phyloP scores from a whole-genome alignment of 2,329 filamentous ascomycete genomes.

The Diplocarpon rosae region DNA sequence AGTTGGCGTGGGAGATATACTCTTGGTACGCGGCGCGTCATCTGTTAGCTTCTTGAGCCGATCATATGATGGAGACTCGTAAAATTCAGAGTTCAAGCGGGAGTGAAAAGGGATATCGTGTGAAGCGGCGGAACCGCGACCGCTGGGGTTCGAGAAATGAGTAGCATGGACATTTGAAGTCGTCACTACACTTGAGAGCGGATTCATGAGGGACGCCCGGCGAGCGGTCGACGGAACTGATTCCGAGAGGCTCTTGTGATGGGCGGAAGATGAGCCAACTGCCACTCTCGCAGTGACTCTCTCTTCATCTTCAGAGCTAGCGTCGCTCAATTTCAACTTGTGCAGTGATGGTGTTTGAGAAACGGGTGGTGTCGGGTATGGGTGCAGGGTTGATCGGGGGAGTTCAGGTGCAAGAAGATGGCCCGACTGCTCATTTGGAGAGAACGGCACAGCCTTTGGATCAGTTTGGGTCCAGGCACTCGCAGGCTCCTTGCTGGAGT shows the following conservation, averaged over 20 bases:
- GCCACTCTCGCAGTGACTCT: conserved; percentile 27
- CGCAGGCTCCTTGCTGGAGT: conserved; percentile 19
- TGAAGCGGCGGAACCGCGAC: conserved; percentile 40
- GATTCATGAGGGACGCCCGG: too few relatives aligned
- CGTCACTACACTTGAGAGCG: conserved; percentile 54
- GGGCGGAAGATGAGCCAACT: conserved; percentile 25
- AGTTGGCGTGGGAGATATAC: conserved; percentile 81
- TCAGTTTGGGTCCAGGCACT: conserved; percentile 16
- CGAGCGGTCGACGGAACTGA: too few relatives aligned
- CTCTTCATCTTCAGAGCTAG: conserved; percentile 30
- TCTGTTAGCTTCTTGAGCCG: conserved; percentile 82
- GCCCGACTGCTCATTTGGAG: too few relatives aligned
- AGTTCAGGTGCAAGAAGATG: conserved; percentile 18
- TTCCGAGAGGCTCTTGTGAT: conserved; percentile 36
- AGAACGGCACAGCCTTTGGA: conserved; percentile 17
- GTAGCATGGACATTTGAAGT: conserved; percentile 52
- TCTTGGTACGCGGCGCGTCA: conserved; percentile 64
- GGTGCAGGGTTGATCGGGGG: conserved; percentile 23
- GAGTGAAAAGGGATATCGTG: conserved; percentile 41
- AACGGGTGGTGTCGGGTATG: conserved; percentile 48
- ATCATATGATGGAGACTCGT: conserved; percentile 52
- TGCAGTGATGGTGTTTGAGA: conserved; percentile 38
- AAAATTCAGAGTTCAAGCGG: conserved; percentile 34
- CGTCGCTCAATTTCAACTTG: conserved; percentile 32
- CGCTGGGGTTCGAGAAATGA: conserved; percentile 58